Base-by-base conservation (phyloP, 2,329 filamentous ascomycete species). In the Monosporascus sp. region DNA sequence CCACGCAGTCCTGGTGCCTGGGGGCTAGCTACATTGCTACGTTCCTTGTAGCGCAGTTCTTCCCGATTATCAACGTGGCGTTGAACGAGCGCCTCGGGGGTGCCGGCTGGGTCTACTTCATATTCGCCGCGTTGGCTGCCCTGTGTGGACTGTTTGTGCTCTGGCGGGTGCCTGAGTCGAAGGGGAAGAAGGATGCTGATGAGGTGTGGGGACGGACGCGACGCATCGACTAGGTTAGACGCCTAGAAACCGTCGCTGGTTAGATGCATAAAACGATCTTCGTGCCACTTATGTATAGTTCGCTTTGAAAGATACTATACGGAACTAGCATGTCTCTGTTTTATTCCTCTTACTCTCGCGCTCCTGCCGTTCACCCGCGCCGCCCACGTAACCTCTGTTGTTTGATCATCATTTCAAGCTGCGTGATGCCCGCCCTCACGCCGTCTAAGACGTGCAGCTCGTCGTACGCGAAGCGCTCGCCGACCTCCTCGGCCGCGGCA, bases 31-130 rank as follows among this genome's bases (percentile, higher is more conserved):
- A 95, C 78, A 78, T 90, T 26, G 88, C 91, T 1, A 97, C 93
- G 0, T 97, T 97, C 66, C 63, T 96, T 22, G 91, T 99, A 2
- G 92, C 93, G 0, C 91, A 97, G 63, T 96, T 96, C 72, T 97
- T 99, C 76, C 93, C 94, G 0, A 80, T 97, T 20, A 71, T 96
- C 56, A 95, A 96, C 66, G 81, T 84, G 44, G 81, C 80, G 3
- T 72, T 97, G 50, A 92, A 87, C 63, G 68, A 72, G 0, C 64
- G 70, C 3, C 68, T 86, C 11, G 83, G 89, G 0, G 88, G 86
- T 0, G 80, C 86, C 3, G 92, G 93, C 1, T 89, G 87, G 75
- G 88, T 94, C 0, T 99, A 96, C 68, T 96, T 94, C 67, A 78
- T 96, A n/a, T 99, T 99, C 70, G 85, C 91, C 0, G 86, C 69